These are phyloP conservation scores for Gremmenia infestans DNA, from an alignment of 2,329 filamentous ascomycete species.

Conservation along the genomic window DNA sequence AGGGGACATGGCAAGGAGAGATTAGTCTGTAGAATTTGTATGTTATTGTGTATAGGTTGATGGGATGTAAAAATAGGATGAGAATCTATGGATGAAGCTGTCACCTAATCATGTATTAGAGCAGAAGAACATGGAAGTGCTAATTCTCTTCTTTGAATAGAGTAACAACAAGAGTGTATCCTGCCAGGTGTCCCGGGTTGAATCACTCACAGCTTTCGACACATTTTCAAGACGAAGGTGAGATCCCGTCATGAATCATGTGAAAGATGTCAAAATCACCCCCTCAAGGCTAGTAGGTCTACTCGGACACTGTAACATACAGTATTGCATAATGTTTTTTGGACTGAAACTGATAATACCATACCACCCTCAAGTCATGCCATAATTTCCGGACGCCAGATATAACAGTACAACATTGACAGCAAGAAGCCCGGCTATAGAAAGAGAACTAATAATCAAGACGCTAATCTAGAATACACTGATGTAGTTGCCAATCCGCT, in stretches of 20 bases:
- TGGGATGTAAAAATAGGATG: conserved; percentile 14
- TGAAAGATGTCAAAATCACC: too few relatives aligned
- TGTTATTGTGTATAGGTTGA: conserved; percentile 6
- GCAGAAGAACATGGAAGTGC: too few relatives aligned
- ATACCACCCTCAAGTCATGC: conserved; percentile 8
- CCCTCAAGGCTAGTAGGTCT: too few relatives aligned
- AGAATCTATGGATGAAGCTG: neutral
- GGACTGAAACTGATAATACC: neutral
- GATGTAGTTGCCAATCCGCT: conserved; percentile 97
- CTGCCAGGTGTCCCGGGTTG: neutral
- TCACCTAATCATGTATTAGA: neutral
- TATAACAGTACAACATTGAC: conserved; percentile 19
- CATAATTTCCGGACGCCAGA: conserved; percentile 27
- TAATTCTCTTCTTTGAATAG: too few relatives aligned
- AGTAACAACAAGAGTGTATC: too few relatives aligned
- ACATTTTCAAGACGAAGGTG: neutral
- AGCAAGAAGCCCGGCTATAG: conserved; percentile 9
- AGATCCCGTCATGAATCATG: neutral
- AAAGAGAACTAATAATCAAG: conserved; percentile 13
- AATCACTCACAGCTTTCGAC: too few relatives aligned
- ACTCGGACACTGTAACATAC: too few relatives aligned
- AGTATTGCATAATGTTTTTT: too few relatives aligned
- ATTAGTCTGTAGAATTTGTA: conserved; percentile 60
- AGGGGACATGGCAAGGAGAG: conserved; percentile 82
- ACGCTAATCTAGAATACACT: conserved; percentile 69